These are phyloP conservation scores for Arxiozyma slooffiae DNA, from an alignment of 1,139 yeast species.

Conservation along the genomic window DNA sequence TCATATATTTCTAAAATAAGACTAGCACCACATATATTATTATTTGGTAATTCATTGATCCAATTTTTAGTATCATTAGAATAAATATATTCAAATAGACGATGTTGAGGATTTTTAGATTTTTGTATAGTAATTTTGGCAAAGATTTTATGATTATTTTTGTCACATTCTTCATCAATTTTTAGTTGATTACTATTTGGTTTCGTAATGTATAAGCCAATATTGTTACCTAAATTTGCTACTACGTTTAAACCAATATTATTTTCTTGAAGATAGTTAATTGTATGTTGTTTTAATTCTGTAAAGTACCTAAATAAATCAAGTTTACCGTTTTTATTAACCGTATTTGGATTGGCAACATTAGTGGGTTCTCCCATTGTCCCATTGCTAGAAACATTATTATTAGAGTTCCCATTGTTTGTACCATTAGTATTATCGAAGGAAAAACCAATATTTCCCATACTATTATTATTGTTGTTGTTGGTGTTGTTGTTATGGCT, in stretches of 20 bases:
- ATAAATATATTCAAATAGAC: constrained; percentile 25
- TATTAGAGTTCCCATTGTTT: neutral
- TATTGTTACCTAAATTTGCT: constrained; percentile 23
- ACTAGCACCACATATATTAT: constrained; percentile 21
- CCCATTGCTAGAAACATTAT: neutral
- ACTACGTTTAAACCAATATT: constrained; percentile 13
- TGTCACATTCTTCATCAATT: neutral
- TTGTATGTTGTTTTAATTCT: constrained; percentile 20
- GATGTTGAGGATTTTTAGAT: constrained; percentile 17
- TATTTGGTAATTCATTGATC: constrained; percentile 26
- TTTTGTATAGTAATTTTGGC: constrained; percentile 21
- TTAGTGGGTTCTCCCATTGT: neutral
- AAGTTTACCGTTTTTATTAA: constrained; percentile 14
- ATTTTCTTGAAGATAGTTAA: constrained; percentile 14
- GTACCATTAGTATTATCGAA: neutral
- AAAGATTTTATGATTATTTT: constrained; percentile 5
- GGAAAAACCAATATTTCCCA: neutral
- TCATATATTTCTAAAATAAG: constrained; percentile 21
- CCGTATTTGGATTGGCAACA: neutral
- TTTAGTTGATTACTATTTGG: neutral
- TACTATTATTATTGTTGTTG: neutral
- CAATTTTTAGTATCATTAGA: constrained; percentile 19
- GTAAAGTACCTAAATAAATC: constrained; percentile 30
- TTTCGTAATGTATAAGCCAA: constrained; percentile 23
- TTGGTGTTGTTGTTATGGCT: neutral